Evolutionary conservation across 805 yeast genomes (phyloP), one percentile per base, ranked within the genome.

Genomic region (Pichia phayaonensis): DNA sequence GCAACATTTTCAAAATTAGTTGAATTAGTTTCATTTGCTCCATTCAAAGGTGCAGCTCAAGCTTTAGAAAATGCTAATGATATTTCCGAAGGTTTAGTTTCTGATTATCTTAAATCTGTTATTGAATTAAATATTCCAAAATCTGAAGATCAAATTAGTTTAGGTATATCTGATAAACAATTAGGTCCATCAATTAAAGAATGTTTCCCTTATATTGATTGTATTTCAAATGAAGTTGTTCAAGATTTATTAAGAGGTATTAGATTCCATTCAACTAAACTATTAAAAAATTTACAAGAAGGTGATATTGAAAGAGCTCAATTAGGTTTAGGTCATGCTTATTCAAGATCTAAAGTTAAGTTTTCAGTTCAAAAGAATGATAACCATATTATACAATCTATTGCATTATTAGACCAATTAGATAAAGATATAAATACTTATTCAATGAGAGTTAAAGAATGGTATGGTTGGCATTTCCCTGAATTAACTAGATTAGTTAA

Each of bases 391-490:
- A 94, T 94, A 68, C 99, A 94, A 77, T 97, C 99, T 48, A 94
- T 94, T 75, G 97, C 99, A 46, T 77, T 92, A 61, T 80, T 94
- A 64, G 99, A 95, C 68, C 97, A 94, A 74, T 83, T 94, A 64
- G 99, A 94, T 74, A 95, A 95, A 75, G 99, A 94, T 69, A 86
- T 94, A 72, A 94, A 94, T 77, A 90, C 97, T 54, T 94, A 87
- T 70, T 84, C 97, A 53, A 90, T 90, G 97, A 83, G 97, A 73
- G 94, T 86, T 59, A 88, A 90, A 75, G 97, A 90, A 74, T 90
- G 97, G 97, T 90, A 90, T 74, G 95, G 96, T 63, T 90, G 97
- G 97, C 97, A 90, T 70, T 90, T 94, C 83, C 97, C 97, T 53
- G 97, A 90, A 75, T 80, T 90, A 73, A 94, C 95, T 62, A 87